Evolutionary conservation across 768 basidiomycete species (phyloP).

Genomic region (Russula virescens): DNA sequence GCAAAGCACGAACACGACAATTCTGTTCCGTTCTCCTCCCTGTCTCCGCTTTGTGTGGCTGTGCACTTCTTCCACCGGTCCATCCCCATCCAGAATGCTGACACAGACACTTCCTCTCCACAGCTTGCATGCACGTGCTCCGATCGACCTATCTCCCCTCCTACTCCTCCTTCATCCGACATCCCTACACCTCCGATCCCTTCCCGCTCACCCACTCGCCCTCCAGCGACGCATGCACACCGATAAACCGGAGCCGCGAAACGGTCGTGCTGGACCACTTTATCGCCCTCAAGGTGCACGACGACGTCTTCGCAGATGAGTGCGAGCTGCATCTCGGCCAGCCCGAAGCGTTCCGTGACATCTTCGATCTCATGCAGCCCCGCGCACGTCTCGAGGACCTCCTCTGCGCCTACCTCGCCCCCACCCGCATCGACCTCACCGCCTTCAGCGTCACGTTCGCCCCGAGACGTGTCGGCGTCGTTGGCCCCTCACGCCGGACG

Average conservation of each 20-base stretch:
- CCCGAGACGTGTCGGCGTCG: conserved; percentile 2
- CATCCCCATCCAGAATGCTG: too few relatives aligned
- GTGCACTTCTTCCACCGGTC: not conserved
- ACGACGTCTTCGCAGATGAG: conserved; percentile 75
- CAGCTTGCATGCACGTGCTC: conserved; percentile 77
- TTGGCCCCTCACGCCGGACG: conserved; percentile 21
- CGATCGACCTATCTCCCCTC: conserved; percentile 67
- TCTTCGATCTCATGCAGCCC: conserved; percentile 75
- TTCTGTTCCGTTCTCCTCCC: too few relatives aligned
- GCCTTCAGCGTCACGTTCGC: conserved; percentile 13
- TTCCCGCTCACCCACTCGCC: conserved; percentile 39
- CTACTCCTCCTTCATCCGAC: conserved; percentile 55
- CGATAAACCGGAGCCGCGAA: conserved; percentile 60
- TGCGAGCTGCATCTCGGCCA: conserved; percentile 68
- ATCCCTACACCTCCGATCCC: conserved; percentile 72
- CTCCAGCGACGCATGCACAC: conserved; percentile 19
- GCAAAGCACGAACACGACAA: too few relatives aligned
- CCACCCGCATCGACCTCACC: conserved; percentile 32
- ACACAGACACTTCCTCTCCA: not conserved
- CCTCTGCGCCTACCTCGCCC: conserved; percentile 40
- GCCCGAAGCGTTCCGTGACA: conserved; percentile 70
- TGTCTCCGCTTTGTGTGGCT: not conserved
- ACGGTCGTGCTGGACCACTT: conserved; percentile 70
- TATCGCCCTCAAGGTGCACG: conserved; percentile 72
- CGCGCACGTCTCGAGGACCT: conserved; percentile 73